Base-by-base conservation (phyloP, 257 asterid species). In the Ilex aquifolium region DNA sequence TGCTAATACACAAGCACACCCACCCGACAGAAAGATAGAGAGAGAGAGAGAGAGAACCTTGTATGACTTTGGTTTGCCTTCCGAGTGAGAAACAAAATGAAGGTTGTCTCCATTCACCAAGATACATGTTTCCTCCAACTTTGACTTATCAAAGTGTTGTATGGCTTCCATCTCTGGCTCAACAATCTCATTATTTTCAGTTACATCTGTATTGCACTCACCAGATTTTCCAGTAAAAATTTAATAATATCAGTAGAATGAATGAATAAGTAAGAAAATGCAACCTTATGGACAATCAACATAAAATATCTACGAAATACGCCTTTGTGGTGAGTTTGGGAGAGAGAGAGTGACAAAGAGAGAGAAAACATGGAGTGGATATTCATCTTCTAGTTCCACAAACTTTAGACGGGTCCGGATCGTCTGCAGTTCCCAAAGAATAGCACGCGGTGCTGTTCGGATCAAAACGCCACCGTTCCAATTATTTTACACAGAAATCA, bases 121-220 rank as follows among this genome's bases (percentile, higher is more conserved):
- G 54, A 90, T 66, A 44, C 90, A 85, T 39, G 88, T 74, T 68
- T 90, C 95, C 69, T 76, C 88, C 60, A 87, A 62, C 56, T 31
- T 59, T 49, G 79, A 69, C 67, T 56, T 76, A 13, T 72, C 81
- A 57, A 49, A 64, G 2, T 74, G 67, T 66, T 76, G 82, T 9
- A 70, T 56, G 42, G 60, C 44, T 53, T 71, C 82, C 27, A 30
- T 30, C 15, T 55, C 70, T 27, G 56, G 62, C 31, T 67, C 78
- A 11, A 17, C 49, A 52, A 27, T 50, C 40, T 77, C 72, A 52
- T 67, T 65, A n/a, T 66, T 64, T 68, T 75, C 70, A 51, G 70
- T 75, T 40, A 73, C 70, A 72, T 72, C 81, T 17, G 57, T 46
- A 39, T 67, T 69, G 52, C 71, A 70, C 70, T 65, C 65, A 52